phyloP scores from a whole-genome alignment of 352 stramenopile genomes.

The Globisporangium recalcitrans region DNA sequence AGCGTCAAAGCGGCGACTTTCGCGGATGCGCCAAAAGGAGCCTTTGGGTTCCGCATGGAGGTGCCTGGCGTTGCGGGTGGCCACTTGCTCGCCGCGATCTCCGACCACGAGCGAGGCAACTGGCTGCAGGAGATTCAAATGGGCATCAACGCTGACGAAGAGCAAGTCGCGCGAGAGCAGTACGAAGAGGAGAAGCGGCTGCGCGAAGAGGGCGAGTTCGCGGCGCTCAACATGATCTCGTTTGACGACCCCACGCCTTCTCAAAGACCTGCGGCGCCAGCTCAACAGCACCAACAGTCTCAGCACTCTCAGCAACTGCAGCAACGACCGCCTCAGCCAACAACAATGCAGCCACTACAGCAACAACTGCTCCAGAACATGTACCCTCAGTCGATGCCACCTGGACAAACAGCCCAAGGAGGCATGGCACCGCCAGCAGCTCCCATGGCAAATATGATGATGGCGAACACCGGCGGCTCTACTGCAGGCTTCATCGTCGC shows the following conservation, averaged over 20 bases:
- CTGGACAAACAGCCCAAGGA: background rate
- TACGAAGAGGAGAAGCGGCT: constrained; percentile 49
- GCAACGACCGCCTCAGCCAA: background rate
- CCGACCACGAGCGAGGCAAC: constrained; percentile 67
- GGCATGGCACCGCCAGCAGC: background rate
- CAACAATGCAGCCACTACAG: background rate
- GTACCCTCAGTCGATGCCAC: constrained; percentile 2
- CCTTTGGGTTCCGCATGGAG: constrained; percentile 59
- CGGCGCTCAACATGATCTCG: constrained; percentile 76
- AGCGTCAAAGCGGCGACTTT: constrained; percentile 39
- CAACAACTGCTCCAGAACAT: constrained; percentile 9
- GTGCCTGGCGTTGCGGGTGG: constrained; percentile 55
- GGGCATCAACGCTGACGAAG: constrained; percentile 39
- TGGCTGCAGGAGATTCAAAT: constrained; percentile 78
- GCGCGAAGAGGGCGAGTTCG: constrained; percentile 55
- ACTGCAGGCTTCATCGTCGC: constrained; percentile 7
- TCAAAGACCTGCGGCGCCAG: background rate
- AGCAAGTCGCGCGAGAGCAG: constrained; percentile 34
- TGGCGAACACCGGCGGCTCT: background rate
- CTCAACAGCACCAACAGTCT: constrained; percentile 8
- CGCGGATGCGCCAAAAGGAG: constrained; percentile 40
- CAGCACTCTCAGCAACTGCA: constrained; percentile 1
- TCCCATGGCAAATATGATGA: background rate
- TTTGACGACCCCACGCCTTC: constrained; percentile 44
- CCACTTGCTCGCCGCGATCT: constrained; percentile 49